phyloP scores from a whole-genome alignment of 257 asterid genomes.

The Solanum chmielewskii region DNA sequence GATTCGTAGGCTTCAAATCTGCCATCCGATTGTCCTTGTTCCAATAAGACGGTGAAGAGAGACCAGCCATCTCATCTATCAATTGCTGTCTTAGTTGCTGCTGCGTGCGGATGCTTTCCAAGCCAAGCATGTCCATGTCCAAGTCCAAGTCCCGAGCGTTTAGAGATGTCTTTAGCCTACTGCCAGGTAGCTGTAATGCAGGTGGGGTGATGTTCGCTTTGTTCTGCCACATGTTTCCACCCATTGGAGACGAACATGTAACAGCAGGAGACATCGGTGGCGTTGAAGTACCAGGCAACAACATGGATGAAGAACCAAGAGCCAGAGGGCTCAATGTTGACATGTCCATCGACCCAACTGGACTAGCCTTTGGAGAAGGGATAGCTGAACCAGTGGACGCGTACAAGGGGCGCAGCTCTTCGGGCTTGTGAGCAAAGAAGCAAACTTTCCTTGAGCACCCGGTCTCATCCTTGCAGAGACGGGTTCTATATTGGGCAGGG shows the following conservation, averaged over 20 bases:
- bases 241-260: conserved; percentile 61
- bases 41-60: conserved; percentile 47
- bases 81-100: conserved; percentile 48
- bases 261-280: conserved; percentile 58
- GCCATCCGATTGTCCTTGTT: conserved; percentile 25
- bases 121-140: conserved; percentile 41
- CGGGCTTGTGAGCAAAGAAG: conserved; percentile 74
- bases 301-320: conserved; percentile 31
- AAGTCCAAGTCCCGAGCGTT: conserved; percentile 50
- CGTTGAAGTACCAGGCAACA: conserved; percentile 25
- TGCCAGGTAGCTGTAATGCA: conserved; percentile 58
- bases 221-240: conserved; percentile 43
- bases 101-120: conserved; percentile 44
- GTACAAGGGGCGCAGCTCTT: conserved; percentile 68
- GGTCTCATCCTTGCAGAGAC: conserved; percentile 83
- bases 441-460: conserved; percentile 79
- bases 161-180: conserved; percentile 52
- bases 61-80: conserved; percentile 55
- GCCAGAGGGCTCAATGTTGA: conserved; percentile 41
- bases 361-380: conserved; percentile 57
- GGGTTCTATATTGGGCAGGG: conserved; percentile 86
- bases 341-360: conserved; percentile 33
- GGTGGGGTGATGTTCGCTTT: conserved; percentile 57
- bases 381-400: conserved; percentile 80
- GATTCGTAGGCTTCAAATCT: conserved; percentile 57